Base-by-base conservation (phyloP, 1,284 basidiomycete species). In the Leccinum variabile region DNA sequence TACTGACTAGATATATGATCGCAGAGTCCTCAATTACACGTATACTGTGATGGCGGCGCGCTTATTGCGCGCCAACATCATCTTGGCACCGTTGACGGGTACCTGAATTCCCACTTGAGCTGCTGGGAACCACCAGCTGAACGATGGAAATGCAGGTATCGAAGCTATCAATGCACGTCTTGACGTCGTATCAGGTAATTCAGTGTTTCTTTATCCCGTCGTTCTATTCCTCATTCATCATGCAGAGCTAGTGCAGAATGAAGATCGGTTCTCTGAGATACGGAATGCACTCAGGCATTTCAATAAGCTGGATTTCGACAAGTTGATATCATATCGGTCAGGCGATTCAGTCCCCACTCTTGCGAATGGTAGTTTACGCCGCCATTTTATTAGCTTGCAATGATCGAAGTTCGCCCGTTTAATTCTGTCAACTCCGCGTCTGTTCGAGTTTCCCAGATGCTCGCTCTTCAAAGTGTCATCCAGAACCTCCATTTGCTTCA, bases 41-140 rank as follows among this genome's bases (percentile, higher is more conserved):
- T 90, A 83, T 68, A 97, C 95, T 0, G 88, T 93, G 0, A 97
- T 97, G 94, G 95, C 89, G 1, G 77, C 84, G 5, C 82, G 95
- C 11, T 79, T 95, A 35, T 77, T 98, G 35, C 84, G 93, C 58
- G 84, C 88, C 30, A 95, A 89, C 28, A 28, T 28, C 63, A 83
- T 98, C 22, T 81, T 98, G 10, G 90, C 94, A 30, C 96, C 96
- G 0, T 80, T 91, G 54, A 92, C 89, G 55, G 82, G 94, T 88
- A 68, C 57, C 73, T 49, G 4, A 63, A 50, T 60, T 50, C 33
- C 32, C 33, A 22, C 22, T 30, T 56, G 18, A 39, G n/a, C 2
- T 33, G 4, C 50, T 30, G 16, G 18, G 14, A 25, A 32, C 6
- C 1, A 10, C 32, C 6, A 14, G 13, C n/a, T 44, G 7, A 28